Evolutionary conservation across 257 asterid species (phyloP), one percentile per base, ranked within the genome.

Genomic region (Leonotis leonurus): DNA sequence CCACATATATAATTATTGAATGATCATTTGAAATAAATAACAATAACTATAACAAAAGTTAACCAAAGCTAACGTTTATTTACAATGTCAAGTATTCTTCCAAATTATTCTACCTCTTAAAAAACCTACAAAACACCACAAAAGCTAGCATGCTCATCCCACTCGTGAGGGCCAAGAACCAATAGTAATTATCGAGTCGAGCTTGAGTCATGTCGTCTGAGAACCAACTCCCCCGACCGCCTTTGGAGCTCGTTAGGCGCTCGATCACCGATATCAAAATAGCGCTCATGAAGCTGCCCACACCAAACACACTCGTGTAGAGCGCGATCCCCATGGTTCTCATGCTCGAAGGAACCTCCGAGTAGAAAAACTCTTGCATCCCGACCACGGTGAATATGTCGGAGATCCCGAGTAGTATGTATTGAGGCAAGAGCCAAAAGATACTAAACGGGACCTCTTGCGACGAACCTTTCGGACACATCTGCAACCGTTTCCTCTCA

Each of bases 311-410:
- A 24, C 97, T 93, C 6, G 97, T 87, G 21, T 85, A 85, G 3
- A 93, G 78, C 1, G 96, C 96, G 6, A 93, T 85, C 8, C 99
- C 99, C 88, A 87, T 78, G 0, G 97, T 89, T 67, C 95, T 76
- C 94, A 89, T 85, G 12, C 73, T 70, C 16, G 27, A 60, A 0
- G 99, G 99, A n/a, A 93, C 99, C 58, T 89, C 90, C 0, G 88
- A 77, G 14, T 83, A 89, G 78, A 93, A 93, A 63, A 76, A 93
- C 70, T 89, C 97, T 56, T 93, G 97, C 99, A 93, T 89, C 27
- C 97, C 99, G 0, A 93, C 99, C 0, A 93, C 99, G 0, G 99
- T 93, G 65, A 93, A 93, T 27, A 89, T 82, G 30, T 93, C 99
- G 0, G 99, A 93, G 30, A 93, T 79, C 4, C 99, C 99, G 60